Conservation (phyloP, 352 stramenopile species). For the Globisporangium nodosum region DNA sequence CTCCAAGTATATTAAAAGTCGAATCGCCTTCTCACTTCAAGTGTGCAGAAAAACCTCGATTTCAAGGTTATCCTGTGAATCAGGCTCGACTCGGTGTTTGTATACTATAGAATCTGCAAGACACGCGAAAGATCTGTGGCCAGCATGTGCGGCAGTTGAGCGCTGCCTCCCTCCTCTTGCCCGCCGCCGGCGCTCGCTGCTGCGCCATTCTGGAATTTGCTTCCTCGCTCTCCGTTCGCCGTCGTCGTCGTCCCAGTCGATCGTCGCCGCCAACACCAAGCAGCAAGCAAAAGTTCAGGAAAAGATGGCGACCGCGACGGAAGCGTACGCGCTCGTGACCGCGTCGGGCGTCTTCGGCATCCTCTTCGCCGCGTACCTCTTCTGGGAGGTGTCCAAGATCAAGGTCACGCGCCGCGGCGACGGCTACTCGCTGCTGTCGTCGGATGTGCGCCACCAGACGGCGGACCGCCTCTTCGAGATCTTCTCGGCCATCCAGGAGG, state of each 20-base stretch:
- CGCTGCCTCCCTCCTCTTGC: too few species aligned
- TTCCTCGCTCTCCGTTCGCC: conserved; percentile 16
- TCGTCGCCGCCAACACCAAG: background rate
- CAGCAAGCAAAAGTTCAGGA: conserved; percentile 6
- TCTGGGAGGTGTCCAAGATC: conserved; percentile 87
- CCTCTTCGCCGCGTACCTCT: conserved; percentile 78
- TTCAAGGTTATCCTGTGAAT: conserved; percentile 5
- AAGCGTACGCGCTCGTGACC: conserved; percentile 67
- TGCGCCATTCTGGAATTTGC: conserved; percentile 72
- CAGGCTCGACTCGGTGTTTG: conserved; percentile 13
- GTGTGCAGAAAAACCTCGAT: background rate
- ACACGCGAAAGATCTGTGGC: conserved; percentile 13
- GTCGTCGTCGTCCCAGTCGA: conserved; percentile 1
- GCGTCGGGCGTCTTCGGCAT: conserved; percentile 66
- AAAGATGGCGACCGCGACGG: conserved; percentile 46
- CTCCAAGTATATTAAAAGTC: background rate
- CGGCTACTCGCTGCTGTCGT: conserved; percentile 70
- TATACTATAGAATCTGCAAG: conserved; percentile 20
- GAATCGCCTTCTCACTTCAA: background rate
- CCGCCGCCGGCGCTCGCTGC: background rate
- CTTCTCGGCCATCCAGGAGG: conserved; percentile 96
- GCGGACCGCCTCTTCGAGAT: conserved; percentile 88
- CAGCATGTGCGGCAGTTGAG: conserved; percentile 21
- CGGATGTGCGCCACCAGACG: conserved; percentile 75
- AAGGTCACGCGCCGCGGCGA: conserved; percentile 82